Evolutionary conservation across 2,329 filamentous ascomycete species (phyloP).

Genomic region (Pseudogymnoascus sp.): DNA sequence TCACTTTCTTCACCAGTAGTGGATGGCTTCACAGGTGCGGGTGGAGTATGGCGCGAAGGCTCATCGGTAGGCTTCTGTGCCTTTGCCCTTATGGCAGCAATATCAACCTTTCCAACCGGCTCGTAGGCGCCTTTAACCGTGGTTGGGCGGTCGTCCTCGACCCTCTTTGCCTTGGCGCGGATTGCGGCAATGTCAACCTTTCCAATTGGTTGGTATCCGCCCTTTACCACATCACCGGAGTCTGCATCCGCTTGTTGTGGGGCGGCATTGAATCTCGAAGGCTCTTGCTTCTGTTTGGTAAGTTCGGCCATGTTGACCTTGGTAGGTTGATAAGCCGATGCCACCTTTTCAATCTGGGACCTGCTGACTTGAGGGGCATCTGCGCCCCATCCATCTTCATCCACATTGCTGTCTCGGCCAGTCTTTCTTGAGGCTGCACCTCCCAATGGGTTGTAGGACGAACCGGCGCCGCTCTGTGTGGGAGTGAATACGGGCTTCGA

Average conservation of each 20-base stretch:
- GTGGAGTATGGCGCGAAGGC: slow-evolving; percentile 31
- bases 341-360: slow-evolving; percentile 83
- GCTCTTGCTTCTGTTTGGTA: slow-evolving; percentile 61
- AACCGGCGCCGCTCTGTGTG: slow-evolving; percentile 42
- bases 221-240: slow-evolving; percentile 60
- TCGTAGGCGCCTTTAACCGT: slow-evolving; percentile 90
- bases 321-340: slow-evolving; percentile 86
- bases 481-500: slow-evolving; percentile 92
- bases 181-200: slow-evolving; percentile 97
- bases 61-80: slow-evolving; percentile 55
- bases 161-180: slow-evolving; percentile 62
- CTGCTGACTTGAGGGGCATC: slow-evolving; percentile 89
- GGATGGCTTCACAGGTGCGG: slow-evolving; percentile 35
- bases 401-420: slow-evolving; percentile 47
- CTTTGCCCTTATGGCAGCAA: slow-evolving; percentile 81
- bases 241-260: slow-evolving; percentile 36
- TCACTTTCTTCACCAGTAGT: slow-evolving; percentile 33
- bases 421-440: slow-evolving; percentile 53
- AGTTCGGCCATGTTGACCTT: slow-evolving; percentile 90
- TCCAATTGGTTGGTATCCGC: slow-evolving; percentile 85
- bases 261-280: slow-evolving; percentile 50
- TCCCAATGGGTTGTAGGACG: slow-evolving; percentile 57
- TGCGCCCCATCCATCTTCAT: slow-evolving; percentile 86
- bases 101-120: slow-evolving; percentile 93
- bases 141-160: slow-evolving; percentile 70